These are phyloP conservation scores for Tulasnella sp. DNA, from an alignment of 768 basidiomycete species.

Conservation along the genomic window DNA sequence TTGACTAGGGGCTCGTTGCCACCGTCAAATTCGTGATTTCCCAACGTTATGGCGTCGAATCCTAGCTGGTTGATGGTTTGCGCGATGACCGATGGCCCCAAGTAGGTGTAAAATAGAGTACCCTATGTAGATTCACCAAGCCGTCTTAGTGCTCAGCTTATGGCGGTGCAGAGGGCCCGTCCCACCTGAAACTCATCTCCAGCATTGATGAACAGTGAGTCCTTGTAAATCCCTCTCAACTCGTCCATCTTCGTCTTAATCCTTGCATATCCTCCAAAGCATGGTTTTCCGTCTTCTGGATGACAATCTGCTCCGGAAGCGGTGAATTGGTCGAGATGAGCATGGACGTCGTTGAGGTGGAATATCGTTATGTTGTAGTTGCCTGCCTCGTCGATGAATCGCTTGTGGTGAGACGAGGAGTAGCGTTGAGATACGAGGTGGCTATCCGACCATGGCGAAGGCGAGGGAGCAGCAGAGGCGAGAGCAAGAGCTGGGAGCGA, in stretches of 20 bases:
- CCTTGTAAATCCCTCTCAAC: constrained; percentile 43
- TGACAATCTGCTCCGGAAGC: constrained; percentile 47
- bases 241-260: constrained; percentile 49
- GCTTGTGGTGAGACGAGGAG: constrained; percentile 12
- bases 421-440: constrained; percentile 31
- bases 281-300: constrained; percentile 38
- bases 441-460: constrained; percentile 14
- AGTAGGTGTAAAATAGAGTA: constrained; percentile 53
- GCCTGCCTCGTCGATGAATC: not conserved
- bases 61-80: constrained; percentile 50
- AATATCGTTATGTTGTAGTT: constrained; percentile 44
- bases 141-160: not conserved
- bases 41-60: constrained; percentile 53
- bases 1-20: constrained; percentile 48
- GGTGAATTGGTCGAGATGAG: constrained; percentile 40
- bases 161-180: not conserved
- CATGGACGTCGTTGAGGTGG: constrained; percentile 46
- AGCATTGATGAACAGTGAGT: constrained; percentile 51
- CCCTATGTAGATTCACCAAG: constrained; percentile 41
- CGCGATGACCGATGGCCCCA: constrained; percentile 51
- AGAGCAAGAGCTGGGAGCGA: not conserved
- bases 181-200: constrained; percentile 54
- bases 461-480: not conserved
- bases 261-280: constrained; percentile 50
- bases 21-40: constrained; percentile 56